These are phyloP conservation scores for Thraustotheca clavata DNA, from an alignment of 352 stramenopile species.

Conservation along the genomic window DNA sequence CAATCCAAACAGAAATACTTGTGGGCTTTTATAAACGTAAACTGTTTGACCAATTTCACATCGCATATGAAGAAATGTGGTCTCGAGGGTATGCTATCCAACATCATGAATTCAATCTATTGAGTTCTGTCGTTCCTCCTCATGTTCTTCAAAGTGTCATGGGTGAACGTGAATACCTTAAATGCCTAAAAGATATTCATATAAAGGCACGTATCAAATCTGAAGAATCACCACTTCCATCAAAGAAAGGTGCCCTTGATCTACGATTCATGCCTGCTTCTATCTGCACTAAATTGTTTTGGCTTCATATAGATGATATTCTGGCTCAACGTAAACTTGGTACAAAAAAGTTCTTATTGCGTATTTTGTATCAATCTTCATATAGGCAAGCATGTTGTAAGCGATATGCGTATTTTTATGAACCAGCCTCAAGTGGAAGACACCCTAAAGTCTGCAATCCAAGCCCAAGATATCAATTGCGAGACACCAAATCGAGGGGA, in stretches of 20 bases:
- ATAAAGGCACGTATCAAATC: background rate
- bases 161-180: constrained; percentile 2
- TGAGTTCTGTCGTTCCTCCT: constrained; percentile 10
- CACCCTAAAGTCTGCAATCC: background rate
- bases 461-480: background rate
- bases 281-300: background rate
- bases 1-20: constrained; percentile 13
- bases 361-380: no score
- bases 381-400: no score
- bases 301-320: no score
- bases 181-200: constrained; percentile 5
- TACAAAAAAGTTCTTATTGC: no score
- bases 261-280: background rate
- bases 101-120: background rate
- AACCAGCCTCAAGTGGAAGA: background rate
- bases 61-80: constrained; percentile 16
- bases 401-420: background rate
- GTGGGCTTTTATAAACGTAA: constrained; percentile 14
- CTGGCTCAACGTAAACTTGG: no score
- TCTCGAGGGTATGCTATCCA: background rate
- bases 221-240: background rate
- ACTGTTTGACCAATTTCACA: constrained; percentile 14
- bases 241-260: background rate
- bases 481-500: background rate
- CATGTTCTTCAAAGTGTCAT: constrained; percentile 5